Base-by-base conservation (phyloP, 192 early-diverging fungal species). In the Rhizophagus clarus region DNA sequence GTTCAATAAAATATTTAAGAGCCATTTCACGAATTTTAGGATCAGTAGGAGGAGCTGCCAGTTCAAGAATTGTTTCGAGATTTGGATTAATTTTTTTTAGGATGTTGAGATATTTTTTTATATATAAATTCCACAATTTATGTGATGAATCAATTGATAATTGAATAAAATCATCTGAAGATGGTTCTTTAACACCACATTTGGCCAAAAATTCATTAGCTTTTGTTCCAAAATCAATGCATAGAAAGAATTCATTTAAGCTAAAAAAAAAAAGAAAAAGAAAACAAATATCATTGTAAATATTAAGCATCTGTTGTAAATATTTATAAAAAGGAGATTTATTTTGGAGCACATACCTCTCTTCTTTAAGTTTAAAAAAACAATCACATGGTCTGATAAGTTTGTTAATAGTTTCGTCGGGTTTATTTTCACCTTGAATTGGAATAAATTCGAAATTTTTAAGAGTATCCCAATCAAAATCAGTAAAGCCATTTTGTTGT, bases 161-260 rank as follows among this genome's bases (percentile, higher is more conserved):
- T 11, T 86, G 78, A 0, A 94, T 88, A 28, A 97, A 76, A 61
- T 97, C 95, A 17, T 89, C 45, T 3, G 93, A 89, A 0, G 93
- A 90, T 0, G 96, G 96, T 68, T 95, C 89, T 73, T 91, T 92
- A 12, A 96, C 94, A 70, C 96, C 96, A 81, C 96, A 97, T 3
- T 89, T 87, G 42, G 91, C 88, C 62, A 97, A 82, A 76, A 97
- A 97, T 12, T 87, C 80, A 79, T 95, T 93, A 11, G 93, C 95
- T 0, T 82, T 47, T 0, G 81, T 61, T 2, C 94, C 94, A 85
- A 95, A 97, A 80, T 95, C 93, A 47, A 92, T 83, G 26, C 85
- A 90, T 0, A 82, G 79, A 77, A 93, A 85, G 3, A 92, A 83
- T 20, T 87, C 87, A 31, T 82, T 84, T 64, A 88, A 87, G 45